Base-by-base conservation (phyloP, 306 rosid genomes). In the Vigna trinervia region DNA sequence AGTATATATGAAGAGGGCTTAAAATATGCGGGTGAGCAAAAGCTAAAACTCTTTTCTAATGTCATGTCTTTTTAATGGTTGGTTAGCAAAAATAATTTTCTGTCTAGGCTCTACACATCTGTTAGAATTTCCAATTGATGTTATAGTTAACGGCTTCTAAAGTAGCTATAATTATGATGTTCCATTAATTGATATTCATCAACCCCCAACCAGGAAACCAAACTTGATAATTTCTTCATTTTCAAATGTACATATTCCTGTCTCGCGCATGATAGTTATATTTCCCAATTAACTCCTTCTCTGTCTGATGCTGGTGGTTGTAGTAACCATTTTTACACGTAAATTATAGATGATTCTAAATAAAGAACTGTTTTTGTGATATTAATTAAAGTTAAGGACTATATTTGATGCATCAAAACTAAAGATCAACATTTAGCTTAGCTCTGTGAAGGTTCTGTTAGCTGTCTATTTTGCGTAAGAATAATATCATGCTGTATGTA, bases 111-210 rank as follows among this genome's bases (percentile, higher is more conserved):
- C n/a, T 20, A 6, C n/a, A 2, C 0, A 43, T 2, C 20, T 1
- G 56, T 41, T 12, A 67, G 36, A 43, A 67, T 66, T 43, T 11
- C n/a, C 34, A 12, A 2, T 19, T 66, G 20, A 66, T 12, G 72
- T 41, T 22, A 22, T 12, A 12, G 53, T 11, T 43, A 45, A 43
- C 54, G 11, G 54, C 12, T 66, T 66, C 54, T 66, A 30, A 12
- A 12, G 53, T 22, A 39, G 71, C 15, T 32, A 65, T 65, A 65
- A 19, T 51, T 22, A 43, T 66, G 51, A 2, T 7, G 23, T 43
- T 43, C 17, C 30, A 22, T 65, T 65, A 65, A 38, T 67, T 67
- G 36, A 43, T 45, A 36, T 53, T 45, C 71, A 12, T 67, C 53
- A 66, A 66, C 13, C 7, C n/a, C 73, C 56, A 67, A 67, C 38